Evolutionary conservation across 805 yeast genomes (phyloP), one percentile per base, ranked within the genome.

Genomic region (Dipodascus albidus): DNA sequence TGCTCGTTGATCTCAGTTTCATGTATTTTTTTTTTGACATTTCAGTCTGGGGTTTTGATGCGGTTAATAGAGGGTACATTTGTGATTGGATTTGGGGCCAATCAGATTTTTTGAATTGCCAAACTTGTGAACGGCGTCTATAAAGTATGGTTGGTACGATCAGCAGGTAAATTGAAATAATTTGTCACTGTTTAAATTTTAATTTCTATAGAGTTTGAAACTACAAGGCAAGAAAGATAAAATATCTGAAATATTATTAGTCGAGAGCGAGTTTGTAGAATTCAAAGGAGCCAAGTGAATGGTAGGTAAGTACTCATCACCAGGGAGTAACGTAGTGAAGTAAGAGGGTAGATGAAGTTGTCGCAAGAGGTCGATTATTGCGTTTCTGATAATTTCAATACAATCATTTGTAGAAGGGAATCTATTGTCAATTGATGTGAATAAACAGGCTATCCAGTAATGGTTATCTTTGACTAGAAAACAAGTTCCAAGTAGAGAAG

Each of bases 201-300:
- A 27, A 27, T 27, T 27, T 6, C 33, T 27, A 27, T 27, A 27
- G 33, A 38, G 20, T 14, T 17, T 38, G 44, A 38, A 38, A n/a
- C 44, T 38, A 38, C n/a, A 38, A 17, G 44, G 44, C n/a, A 38
- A 19, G 6, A 19, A 6, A 6, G 20, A 17, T 6, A 38, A 3
- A 8, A 38, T 38, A 17, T 55, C 60, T 62, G 81, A 91, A 0
- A 95, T 86, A 9, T 74, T 58, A 14, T 72, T 74, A 95, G 95
- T 87, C 0, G 95, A 93, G 4, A 85, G 89, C 1, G 76, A 76
- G 65, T 87, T 87, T 0, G 95, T 95, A 27, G 91, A 77, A 60
- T 87, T 87, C 59, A 87, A 87, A 64, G 76, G 75, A 21, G 96
- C 95, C 84, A 87, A 78, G 57, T 74, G 74, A 1, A 86, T 62